phyloP scores from a whole-genome alignment of 2,329 filamentous ascomycete species.

The Microsporum audouinii region DNA sequence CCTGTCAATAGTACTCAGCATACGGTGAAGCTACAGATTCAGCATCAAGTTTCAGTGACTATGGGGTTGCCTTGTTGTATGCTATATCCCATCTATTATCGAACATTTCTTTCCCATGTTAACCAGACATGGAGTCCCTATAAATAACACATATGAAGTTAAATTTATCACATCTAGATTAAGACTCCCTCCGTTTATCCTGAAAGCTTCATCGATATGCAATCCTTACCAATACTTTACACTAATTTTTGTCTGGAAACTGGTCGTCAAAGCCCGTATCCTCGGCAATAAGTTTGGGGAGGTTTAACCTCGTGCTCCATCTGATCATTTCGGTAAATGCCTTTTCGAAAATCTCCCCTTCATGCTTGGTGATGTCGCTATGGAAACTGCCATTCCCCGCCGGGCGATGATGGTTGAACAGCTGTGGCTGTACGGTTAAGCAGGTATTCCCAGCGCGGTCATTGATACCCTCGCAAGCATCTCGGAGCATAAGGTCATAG shows the following conservation, averaged over 20 bases:
- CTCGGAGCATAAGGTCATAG: slow-evolving; percentile 25
- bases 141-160: background rate
- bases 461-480: slow-evolving; percentile 22
- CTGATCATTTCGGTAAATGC: slow-evolving; percentile 12
- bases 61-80: too few relatives aligned
- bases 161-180: background rate
- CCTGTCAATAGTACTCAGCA: too few relatives aligned
- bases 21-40: too few relatives aligned
- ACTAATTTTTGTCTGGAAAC: background rate
- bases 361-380: slow-evolving; percentile 14
- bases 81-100: too few relatives aligned
- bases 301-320: slow-evolving; percentile 7
- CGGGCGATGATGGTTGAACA: slow-evolving; percentile 15
- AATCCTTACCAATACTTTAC: background rate
- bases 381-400: slow-evolving; percentile 9
- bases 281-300: background rate
- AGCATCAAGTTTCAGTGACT: too few relatives aligned
- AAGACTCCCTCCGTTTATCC: background rate
- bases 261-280: background rate
- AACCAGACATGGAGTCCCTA: too few relatives aligned
- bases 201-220: background rate
- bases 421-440: slow-evolving; percentile 15
- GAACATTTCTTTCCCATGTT: too few relatives aligned
- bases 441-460: slow-evolving; percentile 15
- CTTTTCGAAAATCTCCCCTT: slow-evolving; percentile 8